Evolutionary conservation across 331 rosid species (phyloP).

Genomic region (Quercus lobata): DNA sequence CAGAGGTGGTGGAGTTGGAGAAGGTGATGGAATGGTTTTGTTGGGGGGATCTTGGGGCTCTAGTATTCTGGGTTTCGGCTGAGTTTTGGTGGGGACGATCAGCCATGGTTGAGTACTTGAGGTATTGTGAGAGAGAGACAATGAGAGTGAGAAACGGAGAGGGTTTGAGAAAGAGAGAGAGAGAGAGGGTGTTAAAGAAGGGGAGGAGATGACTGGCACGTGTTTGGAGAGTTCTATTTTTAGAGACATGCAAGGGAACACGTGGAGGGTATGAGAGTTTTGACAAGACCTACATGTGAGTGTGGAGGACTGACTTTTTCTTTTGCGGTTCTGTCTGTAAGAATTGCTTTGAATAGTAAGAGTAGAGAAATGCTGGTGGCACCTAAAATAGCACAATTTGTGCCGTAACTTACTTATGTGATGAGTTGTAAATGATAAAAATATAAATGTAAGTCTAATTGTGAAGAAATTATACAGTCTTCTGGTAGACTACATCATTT

Average conservation of each 20-base stretch:
- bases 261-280: conserved; percentile 37
- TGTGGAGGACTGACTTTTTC: conserved; percentile 22
- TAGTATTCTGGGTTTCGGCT: not conserved
- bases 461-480: no score
- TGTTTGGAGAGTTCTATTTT: conserved; percentile 15
- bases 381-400: fast-evolving
- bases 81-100: conserved; percentile 29
- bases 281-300: not conserved
- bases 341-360: no score
- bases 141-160: not conserved
- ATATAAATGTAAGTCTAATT: fast-evolving
- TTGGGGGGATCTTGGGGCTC: not conserved
- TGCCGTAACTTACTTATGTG: fast-evolving
- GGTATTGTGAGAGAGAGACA: not conserved
- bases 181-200: not conserved
- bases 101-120: conserved; percentile 39
- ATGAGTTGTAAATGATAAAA: fast-evolving
- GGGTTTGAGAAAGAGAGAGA: not conserved
- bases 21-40: not conserved
- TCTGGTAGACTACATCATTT: fast-evolving
- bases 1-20: not conserved
- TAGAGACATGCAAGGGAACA: conserved; percentile 43
- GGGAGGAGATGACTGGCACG: conserved; percentile 10
- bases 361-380: fast-evolving
- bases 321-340: not conserved